Percentiles rank a stretch among this genome's conserved stretches.
These are phyloP conservation scores for Trichoderma asperelloides DNA, from an alignment of 495 filamentous ascomycete genomes.

Conservation along the genomic window DNA sequence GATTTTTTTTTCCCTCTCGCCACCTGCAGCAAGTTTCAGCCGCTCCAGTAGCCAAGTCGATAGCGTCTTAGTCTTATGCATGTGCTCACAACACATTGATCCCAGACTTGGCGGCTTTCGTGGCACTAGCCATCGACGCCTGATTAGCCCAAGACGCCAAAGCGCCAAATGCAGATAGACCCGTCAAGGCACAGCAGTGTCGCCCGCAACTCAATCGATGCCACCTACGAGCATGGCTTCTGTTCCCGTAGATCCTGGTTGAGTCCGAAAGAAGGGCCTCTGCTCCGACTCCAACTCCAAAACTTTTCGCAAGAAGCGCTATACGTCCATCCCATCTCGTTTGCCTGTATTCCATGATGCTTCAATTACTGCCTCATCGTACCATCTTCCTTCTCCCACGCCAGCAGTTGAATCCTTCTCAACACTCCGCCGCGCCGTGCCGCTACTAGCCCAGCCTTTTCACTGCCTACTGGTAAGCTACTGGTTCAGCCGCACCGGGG, in stretches of 20 bases:
- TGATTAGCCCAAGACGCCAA: background rate
- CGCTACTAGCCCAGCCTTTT: background rate
- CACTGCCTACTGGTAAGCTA: background rate
- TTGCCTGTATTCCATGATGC: background rate
- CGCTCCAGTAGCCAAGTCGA: background rate
- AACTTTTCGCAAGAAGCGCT: background rate
- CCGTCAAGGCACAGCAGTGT: background rate
- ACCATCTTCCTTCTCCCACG: background rate
- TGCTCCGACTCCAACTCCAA: no score
- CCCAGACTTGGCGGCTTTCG: background rate
- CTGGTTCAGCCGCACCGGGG: background rate
- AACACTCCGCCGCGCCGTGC: background rate
- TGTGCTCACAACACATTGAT: constrained; percentile 7
- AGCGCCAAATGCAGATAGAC: background rate
- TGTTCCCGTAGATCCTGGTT: background rate
- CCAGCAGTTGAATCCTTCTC: background rate
- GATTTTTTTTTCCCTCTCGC: background rate
- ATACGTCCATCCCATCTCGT: background rate
- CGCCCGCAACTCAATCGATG: background rate
- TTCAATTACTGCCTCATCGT: background rate
- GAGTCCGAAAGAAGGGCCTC: no score
- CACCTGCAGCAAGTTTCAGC: background rate
- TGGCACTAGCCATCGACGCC: background rate
- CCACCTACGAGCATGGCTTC: background rate
- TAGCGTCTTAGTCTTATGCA: constrained; percentile 4